A percentile compares a stretch with the other conserved stretches of the same genome.
Evolutionary conservation across 2,329 filamentous ascomycete genomes (phyloP).

Genomic region (Dactylellina cionopaga): DNA sequence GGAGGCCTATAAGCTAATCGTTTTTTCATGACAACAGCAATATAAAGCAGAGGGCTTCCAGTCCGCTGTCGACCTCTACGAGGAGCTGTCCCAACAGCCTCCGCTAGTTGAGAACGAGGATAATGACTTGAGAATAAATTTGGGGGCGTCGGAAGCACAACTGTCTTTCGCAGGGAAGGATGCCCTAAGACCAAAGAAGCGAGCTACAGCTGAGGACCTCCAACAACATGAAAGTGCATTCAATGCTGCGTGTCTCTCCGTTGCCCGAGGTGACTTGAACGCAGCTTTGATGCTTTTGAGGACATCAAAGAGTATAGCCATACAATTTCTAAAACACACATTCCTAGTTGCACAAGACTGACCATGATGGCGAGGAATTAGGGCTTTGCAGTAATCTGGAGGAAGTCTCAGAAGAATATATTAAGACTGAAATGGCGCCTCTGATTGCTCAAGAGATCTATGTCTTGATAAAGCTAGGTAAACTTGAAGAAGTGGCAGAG

Average conservation of each 20-base stretch:
- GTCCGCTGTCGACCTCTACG: constrained; percentile 73
- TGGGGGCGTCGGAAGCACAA: constrained; percentile 77
- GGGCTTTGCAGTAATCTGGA: constrained; percentile 78
- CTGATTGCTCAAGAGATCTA: constrained; percentile 81
- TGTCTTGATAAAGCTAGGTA: constrained; percentile 74
- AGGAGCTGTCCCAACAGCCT: constrained; percentile 65
- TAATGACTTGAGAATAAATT: constrained; percentile 80
- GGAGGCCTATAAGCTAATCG: neutral
- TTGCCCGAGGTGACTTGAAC: constrained; percentile 74
- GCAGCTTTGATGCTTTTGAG: constrained; percentile 75
- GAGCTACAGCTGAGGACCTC: constrained; percentile 70
- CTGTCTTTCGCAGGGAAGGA: constrained; percentile 73
- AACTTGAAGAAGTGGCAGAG: constrained; percentile 71
- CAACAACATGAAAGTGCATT: constrained; percentile 84
- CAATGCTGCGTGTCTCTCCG: constrained; percentile 78
- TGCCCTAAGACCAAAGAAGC: constrained; percentile 66
- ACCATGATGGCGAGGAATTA: constrained; percentile 4
- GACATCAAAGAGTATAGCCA: constrained; percentile 66
- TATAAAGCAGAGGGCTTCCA: constrained; percentile 80
- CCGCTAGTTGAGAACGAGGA: constrained; percentile 69
- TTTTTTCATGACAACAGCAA: constrained; percentile 60
- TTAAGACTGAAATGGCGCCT: constrained; percentile 76
- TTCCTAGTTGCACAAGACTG: neutral
- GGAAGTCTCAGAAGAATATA: constrained; percentile 78
- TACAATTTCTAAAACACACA: too few relatives aligned